These are phyloP conservation scores for Blastocystis sp. DNA, from an alignment of 352 stramenopile genomes.

Conservation along the genomic window DNA sequence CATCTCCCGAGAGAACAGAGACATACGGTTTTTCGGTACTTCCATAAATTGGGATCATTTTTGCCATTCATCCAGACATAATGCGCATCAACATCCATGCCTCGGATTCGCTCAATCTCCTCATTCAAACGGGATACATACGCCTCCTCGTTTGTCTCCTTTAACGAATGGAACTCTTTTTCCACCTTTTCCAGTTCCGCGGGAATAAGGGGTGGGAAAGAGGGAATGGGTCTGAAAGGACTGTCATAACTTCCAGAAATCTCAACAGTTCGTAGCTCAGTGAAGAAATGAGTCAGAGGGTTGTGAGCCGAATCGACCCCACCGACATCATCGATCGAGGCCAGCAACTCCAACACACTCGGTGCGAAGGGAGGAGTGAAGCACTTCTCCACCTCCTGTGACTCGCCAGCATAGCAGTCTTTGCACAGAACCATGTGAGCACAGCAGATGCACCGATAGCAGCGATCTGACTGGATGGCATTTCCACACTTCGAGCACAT, in stretches of 20 bases:
- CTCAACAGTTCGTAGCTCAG: not conserved
- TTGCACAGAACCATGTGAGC: not conserved
- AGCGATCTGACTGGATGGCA: not conserved
- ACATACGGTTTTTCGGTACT: not conserved
- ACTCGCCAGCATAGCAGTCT: not conserved
- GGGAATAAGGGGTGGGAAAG: not conserved
- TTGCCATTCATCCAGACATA: not conserved
- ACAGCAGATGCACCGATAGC: constrained; percentile 27
- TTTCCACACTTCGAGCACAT: not conserved
- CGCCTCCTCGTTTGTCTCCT: not conserved
- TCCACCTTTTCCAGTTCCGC: not conserved
- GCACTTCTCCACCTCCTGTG: not conserved
- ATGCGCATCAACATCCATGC: not conserved
- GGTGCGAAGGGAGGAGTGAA: not conserved
- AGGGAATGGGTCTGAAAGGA: not conserved
- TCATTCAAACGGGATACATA: not conserved
- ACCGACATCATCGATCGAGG: not conserved
- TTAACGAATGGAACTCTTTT: not conserved
- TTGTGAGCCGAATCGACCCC: not conserved
- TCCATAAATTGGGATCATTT: not conserved
- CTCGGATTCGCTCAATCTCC: not conserved
- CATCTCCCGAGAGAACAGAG: not conserved
- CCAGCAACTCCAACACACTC: not conserved
- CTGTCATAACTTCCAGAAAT: not conserved
- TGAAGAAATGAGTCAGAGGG: constrained; percentile 27